Conservation (phyloP, 768 basidiomycete genomes). For the Cystobasidium onofrii region DNA sequence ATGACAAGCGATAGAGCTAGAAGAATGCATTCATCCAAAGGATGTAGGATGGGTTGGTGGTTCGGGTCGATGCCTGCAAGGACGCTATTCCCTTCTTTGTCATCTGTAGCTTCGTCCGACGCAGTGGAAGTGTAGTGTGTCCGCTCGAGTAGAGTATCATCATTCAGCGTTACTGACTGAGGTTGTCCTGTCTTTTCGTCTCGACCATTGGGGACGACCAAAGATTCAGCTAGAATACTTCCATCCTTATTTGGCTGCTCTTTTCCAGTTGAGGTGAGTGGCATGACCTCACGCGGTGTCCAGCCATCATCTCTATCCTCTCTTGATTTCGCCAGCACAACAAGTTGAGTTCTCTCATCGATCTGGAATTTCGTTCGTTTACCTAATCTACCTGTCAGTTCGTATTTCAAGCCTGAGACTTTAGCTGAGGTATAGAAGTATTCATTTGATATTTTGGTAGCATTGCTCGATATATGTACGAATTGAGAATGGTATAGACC, state of each 20-base stretch:
- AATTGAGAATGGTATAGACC: conserved; percentile 73
- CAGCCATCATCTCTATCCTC: conserved; percentile 44
- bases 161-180: conserved; percentile 75
- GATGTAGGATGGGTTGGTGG: conserved; percentile 75
- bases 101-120: conserved; percentile 41
- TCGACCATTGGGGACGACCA: neutral
- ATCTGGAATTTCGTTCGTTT: conserved; percentile 90
- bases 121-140: conserved; percentile 71
- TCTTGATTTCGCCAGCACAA: conserved; percentile 82
- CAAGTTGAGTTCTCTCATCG: conserved; percentile 74
- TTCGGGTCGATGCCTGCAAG: conserved; percentile 64
- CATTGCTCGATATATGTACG: conserved; percentile 40
- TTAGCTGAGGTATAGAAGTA: conserved; percentile 68
- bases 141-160: conserved; percentile 90
- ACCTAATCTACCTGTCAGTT: conserved; percentile 84
- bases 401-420: conserved; percentile 71
- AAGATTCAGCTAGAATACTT: neutral
- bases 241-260: conserved; percentile 15
- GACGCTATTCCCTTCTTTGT: conserved; percentile 42
- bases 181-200: conserved; percentile 50
- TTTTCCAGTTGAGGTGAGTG: conserved; percentile 18
- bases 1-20: conserved; percentile 82
- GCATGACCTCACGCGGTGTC: conserved; percentile 32
- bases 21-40: conserved; percentile 87
- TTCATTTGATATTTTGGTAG: conserved; percentile 69